Conservation (phyloP, 1,284 basidiomycete species). For the Hypsizygus ulmarius region DNA sequence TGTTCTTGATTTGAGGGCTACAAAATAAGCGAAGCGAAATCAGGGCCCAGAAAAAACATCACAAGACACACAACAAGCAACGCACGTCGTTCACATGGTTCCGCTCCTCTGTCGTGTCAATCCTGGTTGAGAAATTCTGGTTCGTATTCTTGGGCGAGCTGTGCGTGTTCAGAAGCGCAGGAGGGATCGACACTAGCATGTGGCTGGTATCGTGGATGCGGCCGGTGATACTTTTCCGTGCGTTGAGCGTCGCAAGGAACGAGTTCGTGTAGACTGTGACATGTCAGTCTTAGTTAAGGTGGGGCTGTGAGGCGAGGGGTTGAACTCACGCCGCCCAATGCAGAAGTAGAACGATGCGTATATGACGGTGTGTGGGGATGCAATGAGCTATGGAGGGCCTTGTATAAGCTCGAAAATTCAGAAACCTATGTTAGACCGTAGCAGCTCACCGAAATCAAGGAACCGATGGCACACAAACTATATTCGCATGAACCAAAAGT, state of each 20-base stretch:
- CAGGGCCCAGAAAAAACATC: neutral
- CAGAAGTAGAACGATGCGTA: slow-evolving; percentile 51
- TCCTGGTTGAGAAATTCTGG: slow-evolving; percentile 18
- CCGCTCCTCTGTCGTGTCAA: slow-evolving; percentile 17
- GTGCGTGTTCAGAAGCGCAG: slow-evolving; percentile 11
- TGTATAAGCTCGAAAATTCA: neutral
- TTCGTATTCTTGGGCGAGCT: slow-evolving; percentile 1
- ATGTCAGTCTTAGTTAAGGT: neutral
- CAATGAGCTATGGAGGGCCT: slow-evolving; percentile 30
- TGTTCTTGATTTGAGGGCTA: no score
- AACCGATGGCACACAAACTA: slow-evolving; percentile 36
- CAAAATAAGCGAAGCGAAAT: no score
- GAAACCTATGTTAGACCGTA: neutral
- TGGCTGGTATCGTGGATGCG: slow-evolving; percentile 27
- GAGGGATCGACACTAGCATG: slow-evolving; percentile 22
- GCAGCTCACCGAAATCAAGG: slow-evolving; percentile 39
- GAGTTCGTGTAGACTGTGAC: slow-evolving; percentile 48
- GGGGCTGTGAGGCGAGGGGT: neutral
- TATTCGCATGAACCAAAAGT: slow-evolving; percentile 12
- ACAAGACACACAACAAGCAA: neutral
- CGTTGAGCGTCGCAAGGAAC: slow-evolving; percentile 49
- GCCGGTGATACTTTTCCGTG: slow-evolving; percentile 36
- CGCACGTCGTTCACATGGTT: slow-evolving; percentile 10
- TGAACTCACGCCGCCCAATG: slow-evolving; percentile 43
- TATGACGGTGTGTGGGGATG: slow-evolving; percentile 39